Conservation (phyloP, 805 yeast genomes). For the Metschnikowia baotianmanensis region DNA sequence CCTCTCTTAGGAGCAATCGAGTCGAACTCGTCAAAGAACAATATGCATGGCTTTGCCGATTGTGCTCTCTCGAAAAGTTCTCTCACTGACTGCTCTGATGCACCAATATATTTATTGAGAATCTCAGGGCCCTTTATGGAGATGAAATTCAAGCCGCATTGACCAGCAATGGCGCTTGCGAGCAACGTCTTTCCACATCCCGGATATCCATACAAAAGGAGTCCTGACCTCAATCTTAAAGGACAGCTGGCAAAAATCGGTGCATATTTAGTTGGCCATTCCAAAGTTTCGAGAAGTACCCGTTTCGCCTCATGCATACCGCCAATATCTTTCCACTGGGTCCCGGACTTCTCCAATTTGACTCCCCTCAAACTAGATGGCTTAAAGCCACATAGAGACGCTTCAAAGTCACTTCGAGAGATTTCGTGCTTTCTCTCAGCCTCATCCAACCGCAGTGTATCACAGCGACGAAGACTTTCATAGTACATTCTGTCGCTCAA, state of each 20-base stretch:
- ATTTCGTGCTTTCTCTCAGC: conserved; percentile 5
- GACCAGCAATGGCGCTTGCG: conserved; percentile 91
- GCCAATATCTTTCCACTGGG: conserved; percentile 86
- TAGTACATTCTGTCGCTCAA: conserved; percentile 69
- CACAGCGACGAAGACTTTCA: conserved; percentile 28
- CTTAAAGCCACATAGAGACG: conserved; percentile 63
- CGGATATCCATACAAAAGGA: conserved; percentile 89
- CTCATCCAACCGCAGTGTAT: not conserved
- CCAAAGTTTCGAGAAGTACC: conserved; percentile 79
- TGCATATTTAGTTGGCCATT: conserved; percentile 96
- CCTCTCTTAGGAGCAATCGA: conserved; percentile 98
- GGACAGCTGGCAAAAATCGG: conserved; percentile 93
- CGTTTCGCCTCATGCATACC: conserved; percentile 77
- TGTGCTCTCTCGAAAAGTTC: conserved; percentile 93
- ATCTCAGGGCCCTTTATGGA: conserved; percentile 96
- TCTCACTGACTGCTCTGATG: conserved; percentile 91
- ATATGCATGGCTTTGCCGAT: conserved; percentile 89
- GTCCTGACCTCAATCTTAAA: conserved; percentile 82
- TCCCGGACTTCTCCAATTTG: conserved; percentile 72
- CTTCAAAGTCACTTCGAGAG: conserved; percentile 43
- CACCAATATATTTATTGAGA: conserved; percentile 92
- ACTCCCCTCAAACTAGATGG: conserved; percentile 88
- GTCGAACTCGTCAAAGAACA: conserved; percentile 94
- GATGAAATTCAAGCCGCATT: conserved; percentile 90
- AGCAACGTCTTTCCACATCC: conserved; percentile 95